Evolutionary conservation across 805 yeast species (phyloP).

Genomic region (Jamesozyma rosinii): DNA sequence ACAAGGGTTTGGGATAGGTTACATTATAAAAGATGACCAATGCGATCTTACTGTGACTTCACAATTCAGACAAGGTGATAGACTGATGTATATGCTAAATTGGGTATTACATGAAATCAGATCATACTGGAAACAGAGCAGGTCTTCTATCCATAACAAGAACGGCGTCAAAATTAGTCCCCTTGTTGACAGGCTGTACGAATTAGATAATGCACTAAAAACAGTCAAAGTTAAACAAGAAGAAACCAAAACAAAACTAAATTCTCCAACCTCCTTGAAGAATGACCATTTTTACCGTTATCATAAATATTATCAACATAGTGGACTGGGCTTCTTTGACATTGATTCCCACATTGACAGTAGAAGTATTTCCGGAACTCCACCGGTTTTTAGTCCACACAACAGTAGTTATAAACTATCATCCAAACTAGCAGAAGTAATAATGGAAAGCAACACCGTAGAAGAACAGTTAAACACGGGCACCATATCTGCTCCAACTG

Average conservation of each 20-base stretch:
- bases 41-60: constrained; percentile 78
- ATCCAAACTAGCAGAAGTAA: constrained; percentile 13
- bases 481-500: constrained; percentile 20
- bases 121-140: constrained; percentile 32
- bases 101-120: constrained; percentile 57
- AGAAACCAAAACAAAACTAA: neutral
- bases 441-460: constrained; percentile 1
- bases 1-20: constrained; percentile 89
- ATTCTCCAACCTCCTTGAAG: neutral
- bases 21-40: constrained; percentile 72
- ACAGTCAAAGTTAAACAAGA: neutral
- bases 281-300: too few species aligned
- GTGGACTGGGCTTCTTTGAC: constrained; percentile 22
- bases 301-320: constrained; percentile 3
- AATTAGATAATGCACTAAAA: constrained; percentile 30
- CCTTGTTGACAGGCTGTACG: constrained; percentile 25
- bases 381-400: constrained; percentile 2
- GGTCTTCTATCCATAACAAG: constrained; percentile 3
- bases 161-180: constrained; percentile 25
- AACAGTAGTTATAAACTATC: constrained; percentile 10
- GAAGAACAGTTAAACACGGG: constrained; percentile 12
- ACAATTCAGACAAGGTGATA: constrained; percentile 74
- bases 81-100: constrained; percentile 66
- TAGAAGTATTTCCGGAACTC: constrained; percentile 17
- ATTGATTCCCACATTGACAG: constrained; percentile 22